Base-by-base conservation (phyloP, 768 basidiomycete genomes). In the Mycena belliarum region DNA sequence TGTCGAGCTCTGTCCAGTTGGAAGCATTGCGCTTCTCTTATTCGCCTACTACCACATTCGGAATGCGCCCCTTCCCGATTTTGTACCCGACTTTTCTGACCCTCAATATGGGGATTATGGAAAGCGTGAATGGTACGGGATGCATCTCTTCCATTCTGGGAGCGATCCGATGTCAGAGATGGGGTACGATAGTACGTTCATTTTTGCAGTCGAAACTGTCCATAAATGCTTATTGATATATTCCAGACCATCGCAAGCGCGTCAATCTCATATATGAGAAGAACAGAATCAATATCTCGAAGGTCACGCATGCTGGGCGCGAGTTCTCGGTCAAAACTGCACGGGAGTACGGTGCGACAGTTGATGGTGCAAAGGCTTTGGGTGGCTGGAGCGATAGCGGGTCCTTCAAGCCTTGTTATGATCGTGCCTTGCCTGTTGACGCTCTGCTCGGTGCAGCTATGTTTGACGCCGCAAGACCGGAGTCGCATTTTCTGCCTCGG, bases 21-120 rank as follows among this genome's bases (percentile, higher is more conserved):
- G 71, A 0, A 68, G 68, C 0, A 49, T 74, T 4, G 70, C 64
- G 0, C 44, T 73, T 0, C 48, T 65, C 20, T 65, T 75, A 10
- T 75, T 73, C 50, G 57, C 62, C 1, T 50, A 65, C 14, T 76
- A 69, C 46, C 73, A 77, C 16, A 54, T 76, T 24, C 42, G 68
- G 4, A 43, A 58, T 18, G 46, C 52, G 5, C 8, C 45, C 0
- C 48, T 45, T 1, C 73, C 69, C 6, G 33, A 49, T 11, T 74
- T 74, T 51, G 54, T 54, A 0, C 69, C 75, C 1, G 65, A 72
- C 44, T 73, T 73, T 44, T n/a, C 59, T 6, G 50, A 63, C 24
- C 41, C 48, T 0, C 44, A 64, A 6, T 67, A 65, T 38, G 64
- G 67, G 0, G 66, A 71, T 18, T 73, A 55, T 62, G 69, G 75